Evolutionary conservation across 108 stramenopile genomes (phyloP).

Genomic region (Seminavis robusta): DNA sequence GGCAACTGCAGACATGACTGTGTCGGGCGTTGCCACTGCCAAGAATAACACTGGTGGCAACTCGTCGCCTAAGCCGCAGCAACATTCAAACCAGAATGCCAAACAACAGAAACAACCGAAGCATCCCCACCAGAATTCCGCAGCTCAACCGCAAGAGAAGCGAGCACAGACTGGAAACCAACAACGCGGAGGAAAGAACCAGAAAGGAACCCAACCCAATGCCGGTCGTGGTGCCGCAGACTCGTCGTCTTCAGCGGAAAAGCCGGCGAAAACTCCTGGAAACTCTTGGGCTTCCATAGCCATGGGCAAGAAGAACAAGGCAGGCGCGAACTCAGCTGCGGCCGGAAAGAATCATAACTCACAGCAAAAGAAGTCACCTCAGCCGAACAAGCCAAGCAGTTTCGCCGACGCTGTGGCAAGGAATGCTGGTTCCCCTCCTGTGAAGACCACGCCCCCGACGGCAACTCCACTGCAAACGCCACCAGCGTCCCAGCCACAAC

Average conservation of each 20-base stretch:
- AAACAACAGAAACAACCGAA: constrained; percentile 13
- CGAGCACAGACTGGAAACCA: too few relatives aligned
- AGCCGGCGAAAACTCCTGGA: too few relatives aligned
- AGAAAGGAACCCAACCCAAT: too few relatives aligned
- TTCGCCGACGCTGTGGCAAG: constrained; percentile 34
- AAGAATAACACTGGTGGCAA: constrained; percentile 1
- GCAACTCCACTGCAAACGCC: background rate
- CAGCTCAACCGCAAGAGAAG: too few relatives aligned
- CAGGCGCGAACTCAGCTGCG: too few relatives aligned
- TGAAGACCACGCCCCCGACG: background rate
- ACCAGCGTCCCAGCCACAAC: background rate
- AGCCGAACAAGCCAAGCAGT: constrained; percentile 14
- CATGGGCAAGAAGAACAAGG: too few relatives aligned
- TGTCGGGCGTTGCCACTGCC: background rate
- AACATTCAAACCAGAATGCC: background rate
- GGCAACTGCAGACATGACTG: too few relatives aligned
- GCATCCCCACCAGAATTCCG: background rate
- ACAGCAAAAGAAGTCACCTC: background rate
- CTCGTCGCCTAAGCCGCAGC: background rate
- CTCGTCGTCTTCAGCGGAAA: too few relatives aligned
- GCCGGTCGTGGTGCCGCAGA: too few relatives aligned
- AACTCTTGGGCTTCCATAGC: too few relatives aligned
- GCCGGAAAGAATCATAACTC: too few relatives aligned
- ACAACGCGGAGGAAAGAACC: too few relatives aligned
- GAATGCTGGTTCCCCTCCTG: background rate